Evolutionary conservation across 2,329 filamentous ascomycete genomes (phyloP).

Genomic region (Metarhizium album): DNA sequence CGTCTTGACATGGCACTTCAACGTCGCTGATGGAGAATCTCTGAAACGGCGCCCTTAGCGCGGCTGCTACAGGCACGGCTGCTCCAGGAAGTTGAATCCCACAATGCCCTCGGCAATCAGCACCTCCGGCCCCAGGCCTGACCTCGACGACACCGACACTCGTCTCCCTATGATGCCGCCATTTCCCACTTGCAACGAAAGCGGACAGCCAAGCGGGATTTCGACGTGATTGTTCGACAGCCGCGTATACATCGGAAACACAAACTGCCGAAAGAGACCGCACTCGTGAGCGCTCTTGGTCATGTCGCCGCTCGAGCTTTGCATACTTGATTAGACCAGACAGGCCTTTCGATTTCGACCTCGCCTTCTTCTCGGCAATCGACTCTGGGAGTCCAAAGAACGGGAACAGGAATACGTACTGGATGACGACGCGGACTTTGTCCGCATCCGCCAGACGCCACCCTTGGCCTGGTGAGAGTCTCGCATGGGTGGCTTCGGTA

Average conservation of each 20-base stretch:
- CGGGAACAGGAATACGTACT: constrained; percentile 23
- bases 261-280: constrained; percentile 30
- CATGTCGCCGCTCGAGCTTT: constrained; percentile 30
- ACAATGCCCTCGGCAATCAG: constrained; percentile 39
- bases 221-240: constrained; percentile 18
- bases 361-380: not conserved
- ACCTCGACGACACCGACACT: constrained; percentile 28
- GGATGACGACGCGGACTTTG: constrained; percentile 30
- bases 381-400: not conserved
- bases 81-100: constrained; percentile 31
- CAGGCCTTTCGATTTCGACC: too few relatives aligned
- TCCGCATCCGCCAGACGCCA: constrained; percentile 9
- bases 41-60: too few relatives aligned
- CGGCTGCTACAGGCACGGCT: not conserved
- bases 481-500: constrained; percentile 29
- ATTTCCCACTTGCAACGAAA: constrained; percentile 33
- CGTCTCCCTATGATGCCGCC: constrained; percentile 38
- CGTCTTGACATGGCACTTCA: too few relatives aligned
- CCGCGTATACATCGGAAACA: constrained; percentile 14
- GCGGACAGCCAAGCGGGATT: constrained; percentile 23
- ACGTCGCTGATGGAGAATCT: too few relatives aligned
- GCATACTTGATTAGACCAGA: constrained; percentile 9
- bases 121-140: constrained; percentile 13
- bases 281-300: constrained; percentile 29
- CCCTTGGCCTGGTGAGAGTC: constrained; percentile 24